Evolutionary conservation across 75 land plant genomes (phyloP), one percentile per base, ranked within the genome.

Genomic region (Cryptomeria japonica): DNA sequence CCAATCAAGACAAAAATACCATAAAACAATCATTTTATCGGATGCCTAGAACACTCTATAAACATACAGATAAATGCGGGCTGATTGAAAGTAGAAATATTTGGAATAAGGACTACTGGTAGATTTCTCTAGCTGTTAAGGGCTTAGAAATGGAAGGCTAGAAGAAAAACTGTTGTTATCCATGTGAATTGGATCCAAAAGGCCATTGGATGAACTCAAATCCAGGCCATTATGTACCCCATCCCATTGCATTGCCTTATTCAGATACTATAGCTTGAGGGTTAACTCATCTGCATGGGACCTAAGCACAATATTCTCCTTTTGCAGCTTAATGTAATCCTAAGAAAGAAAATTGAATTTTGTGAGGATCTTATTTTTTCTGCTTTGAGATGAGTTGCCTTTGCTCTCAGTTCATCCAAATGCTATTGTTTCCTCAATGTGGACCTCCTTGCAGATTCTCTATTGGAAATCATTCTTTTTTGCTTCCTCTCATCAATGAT

Each of bases 361-460:
- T 7, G 87, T 86, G 79, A 93, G 87, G 86, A 96, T 92, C 85
- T 91, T 91, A 61, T 87, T 88, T 96, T 96, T 73, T 97, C 94
- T 6, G 90, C 92, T 86, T 91, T 87, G 19, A 97, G 91, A 37
- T 91, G 89, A n/a, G 87, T 90, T 53, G 94, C 92, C 80, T 95
- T 94, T 16, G 92, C 90, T 83, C 90, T 88, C 61, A 97, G 90
- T 83, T 96, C 97, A 77, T 97, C 98, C 90, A 97, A 39, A 49
- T 97, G 99, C 88, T 94, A 96, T 90, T 97, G 99, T 79, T 97
- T 97, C 72, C 97, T 88, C 92, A 95, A 91, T 90, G 97, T 85
- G 2, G 99, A 97, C 38, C 99, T 82, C 58, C 99, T 88, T 16
- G 99, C 99, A 19, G 99, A 97, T 77, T 97, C 99, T 13, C 99